A percentile compares a stretch with the other conserved stretches of the same genome.
Conservation (phyloP, 2,329 filamentous ascomycete genomes). For the Phyllosticta paracitricarpa region DNA sequence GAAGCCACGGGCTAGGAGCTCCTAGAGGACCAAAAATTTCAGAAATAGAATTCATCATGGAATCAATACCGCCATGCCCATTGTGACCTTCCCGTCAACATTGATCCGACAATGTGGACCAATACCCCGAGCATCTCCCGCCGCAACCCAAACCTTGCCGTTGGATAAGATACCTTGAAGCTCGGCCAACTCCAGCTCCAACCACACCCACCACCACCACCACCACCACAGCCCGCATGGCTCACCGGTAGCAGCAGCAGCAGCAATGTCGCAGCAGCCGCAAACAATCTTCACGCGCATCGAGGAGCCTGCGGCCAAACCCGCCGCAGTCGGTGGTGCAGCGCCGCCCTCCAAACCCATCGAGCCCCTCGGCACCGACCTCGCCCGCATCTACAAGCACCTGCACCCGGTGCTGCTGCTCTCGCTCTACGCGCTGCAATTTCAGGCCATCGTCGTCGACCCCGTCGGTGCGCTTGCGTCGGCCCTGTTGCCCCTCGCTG, state of each 20-base stretch:
- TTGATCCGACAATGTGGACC: not conserved
- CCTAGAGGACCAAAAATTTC: not conserved
- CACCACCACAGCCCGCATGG: not conserved
- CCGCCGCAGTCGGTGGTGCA: not conserved
- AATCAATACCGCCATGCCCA: not conserved
- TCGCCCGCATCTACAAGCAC: slow-evolving; percentile 49
- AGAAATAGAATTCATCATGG: not conserved
- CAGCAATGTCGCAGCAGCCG: slow-evolving; percentile 7
- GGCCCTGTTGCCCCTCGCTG: slow-evolving; percentile 52
- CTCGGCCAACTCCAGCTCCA: not conserved
- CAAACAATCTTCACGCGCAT: slow-evolving; percentile 9
- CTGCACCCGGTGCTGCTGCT: slow-evolving; percentile 60
- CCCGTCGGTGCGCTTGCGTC: slow-evolving; percentile 55
- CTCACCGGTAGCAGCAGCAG: not conserved
- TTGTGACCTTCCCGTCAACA: too few relatives aligned
- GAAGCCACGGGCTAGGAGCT: not conserved
- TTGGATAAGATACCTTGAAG: not conserved
- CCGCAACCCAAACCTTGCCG: not conserved
- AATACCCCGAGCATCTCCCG: not conserved
- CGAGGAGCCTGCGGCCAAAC: not conserved
- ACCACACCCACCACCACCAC: not conserved
- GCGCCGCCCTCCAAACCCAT: slow-evolving; percentile 26
- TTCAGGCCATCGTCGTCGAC: slow-evolving; percentile 57
- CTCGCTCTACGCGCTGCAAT: slow-evolving; percentile 52
- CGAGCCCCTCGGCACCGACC: slow-evolving; percentile 36